Conservation (phyloP, 805 yeast genomes). For the Candida rishiriensis region DNA sequence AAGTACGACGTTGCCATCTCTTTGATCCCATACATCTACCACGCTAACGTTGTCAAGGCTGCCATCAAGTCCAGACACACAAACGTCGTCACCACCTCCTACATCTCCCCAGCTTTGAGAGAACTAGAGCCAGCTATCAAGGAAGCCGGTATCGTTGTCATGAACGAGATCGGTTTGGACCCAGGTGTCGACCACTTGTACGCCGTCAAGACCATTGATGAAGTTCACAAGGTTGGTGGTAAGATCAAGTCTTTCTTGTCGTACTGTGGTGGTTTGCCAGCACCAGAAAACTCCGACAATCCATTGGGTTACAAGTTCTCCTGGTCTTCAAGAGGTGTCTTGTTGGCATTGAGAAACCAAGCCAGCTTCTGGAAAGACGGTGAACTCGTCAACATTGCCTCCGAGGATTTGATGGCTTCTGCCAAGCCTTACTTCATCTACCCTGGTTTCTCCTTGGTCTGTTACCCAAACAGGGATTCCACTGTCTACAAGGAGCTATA, state of each 20-base stretch:
- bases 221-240: constrained; percentile 88
- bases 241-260: constrained; percentile 91
- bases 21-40: constrained; percentile 93
- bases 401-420: constrained; percentile 90
- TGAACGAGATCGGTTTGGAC: constrained; percentile 98
- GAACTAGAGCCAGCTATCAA: constrained; percentile 83
- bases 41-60: constrained; percentile 86
- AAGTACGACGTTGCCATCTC: constrained; percentile 85
- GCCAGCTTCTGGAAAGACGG: constrained; percentile 91
- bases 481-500: constrained; percentile 90
- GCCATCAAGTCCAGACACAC: constrained; percentile 87
- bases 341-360: constrained; percentile 89
- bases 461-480: constrained; percentile 98
- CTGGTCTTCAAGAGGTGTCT: constrained; percentile 98
- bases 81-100: constrained; percentile 91
- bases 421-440: constrained; percentile 94
- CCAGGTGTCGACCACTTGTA: constrained; percentile 98
- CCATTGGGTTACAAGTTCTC: constrained; percentile 99
- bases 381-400: constrained; percentile 67
- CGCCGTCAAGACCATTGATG: constrained; percentile 97
- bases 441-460: constrained; percentile 92
- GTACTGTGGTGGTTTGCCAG: constrained; percentile 98
- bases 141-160: constrained; percentile 93
- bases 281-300: constrained; percentile 96
- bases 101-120: constrained; percentile 86